Evolutionary conservation across 345 rosid species (phyloP).

Genomic region (Bruguiera sexangula): DNA sequence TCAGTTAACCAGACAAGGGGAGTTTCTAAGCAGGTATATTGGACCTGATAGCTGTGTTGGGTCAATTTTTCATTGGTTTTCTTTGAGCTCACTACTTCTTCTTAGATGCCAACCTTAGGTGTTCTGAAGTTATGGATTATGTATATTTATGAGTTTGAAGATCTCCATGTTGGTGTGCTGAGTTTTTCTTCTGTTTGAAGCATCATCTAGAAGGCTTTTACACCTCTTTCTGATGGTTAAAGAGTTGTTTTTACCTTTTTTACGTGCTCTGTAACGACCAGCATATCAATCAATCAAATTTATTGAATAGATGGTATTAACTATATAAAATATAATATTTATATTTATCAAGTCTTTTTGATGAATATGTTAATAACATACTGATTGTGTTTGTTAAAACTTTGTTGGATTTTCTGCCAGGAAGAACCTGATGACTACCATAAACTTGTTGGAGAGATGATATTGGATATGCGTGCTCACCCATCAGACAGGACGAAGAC

Average conservation of each 20-base stretch:
- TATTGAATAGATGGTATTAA: no score
- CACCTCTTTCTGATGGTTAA: neutral
- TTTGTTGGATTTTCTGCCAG: constrained; percentile 21
- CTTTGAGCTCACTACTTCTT: neutral
- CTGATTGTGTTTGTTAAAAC: no score
- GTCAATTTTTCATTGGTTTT: neutral
- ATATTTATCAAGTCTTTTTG: no score
- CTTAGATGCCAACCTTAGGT: neutral
- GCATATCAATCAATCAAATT: no score
- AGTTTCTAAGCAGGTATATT: constrained; percentile 38
- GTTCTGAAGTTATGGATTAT: constrained; percentile 2
- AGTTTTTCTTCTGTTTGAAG: no score
- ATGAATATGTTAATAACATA: no score
- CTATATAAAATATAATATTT: no score
- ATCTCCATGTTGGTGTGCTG: no score
- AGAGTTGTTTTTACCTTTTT: neutral
- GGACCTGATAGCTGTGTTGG: neutral
- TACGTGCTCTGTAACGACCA: no score
- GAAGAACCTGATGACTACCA: constrained; percentile 58
- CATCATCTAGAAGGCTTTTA: neutral
- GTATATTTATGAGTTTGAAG: neutral
- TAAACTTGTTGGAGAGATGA: constrained; percentile 51
- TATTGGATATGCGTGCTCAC: constrained; percentile 67
- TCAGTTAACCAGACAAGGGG: constrained; percentile 22
- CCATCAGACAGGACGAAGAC: constrained; percentile 86